phyloP scores from a whole-genome alignment of 106 monocot genomes.

The Triglochin maritima region DNA sequence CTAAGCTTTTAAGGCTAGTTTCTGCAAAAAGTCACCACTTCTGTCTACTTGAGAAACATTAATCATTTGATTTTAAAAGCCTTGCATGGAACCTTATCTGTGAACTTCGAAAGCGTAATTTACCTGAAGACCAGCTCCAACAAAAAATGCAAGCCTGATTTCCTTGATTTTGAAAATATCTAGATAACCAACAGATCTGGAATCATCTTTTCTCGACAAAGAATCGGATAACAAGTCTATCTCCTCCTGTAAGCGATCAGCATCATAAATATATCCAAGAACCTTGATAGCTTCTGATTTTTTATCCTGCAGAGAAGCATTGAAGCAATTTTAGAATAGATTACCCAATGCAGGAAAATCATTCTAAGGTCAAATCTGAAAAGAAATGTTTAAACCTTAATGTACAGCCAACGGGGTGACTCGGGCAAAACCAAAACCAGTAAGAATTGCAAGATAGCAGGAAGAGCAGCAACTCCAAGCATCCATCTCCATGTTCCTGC shows the following conservation, averaged over 20 bases:
- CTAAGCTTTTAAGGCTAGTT: too few relatives aligned
- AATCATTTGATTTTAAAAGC: not conserved
- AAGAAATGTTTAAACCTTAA: not conserved
- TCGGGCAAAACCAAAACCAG: conserved; percentile 17
- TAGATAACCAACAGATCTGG: not conserved
- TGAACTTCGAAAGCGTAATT: not conserved
- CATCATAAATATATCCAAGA: conserved; percentile 19
- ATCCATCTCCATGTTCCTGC: conserved; percentile 31
- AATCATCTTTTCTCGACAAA: conserved; percentile 4
- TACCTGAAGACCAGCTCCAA: conserved; percentile 29
- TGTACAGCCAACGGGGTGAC: conserved; percentile 24
- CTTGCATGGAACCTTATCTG: not conserved
- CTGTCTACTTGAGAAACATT: too few relatives aligned
- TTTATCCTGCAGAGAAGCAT: conserved; percentile 6
- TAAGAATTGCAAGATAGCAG: conserved; percentile 22
- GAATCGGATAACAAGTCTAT: conserved; percentile 15
- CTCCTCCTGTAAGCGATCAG: conserved; percentile 18
- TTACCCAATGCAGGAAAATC: not conserved
- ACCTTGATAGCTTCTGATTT: conserved; percentile 17
- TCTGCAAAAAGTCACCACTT: too few relatives aligned
- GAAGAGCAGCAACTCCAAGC: conserved; percentile 20
- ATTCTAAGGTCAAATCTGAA: not conserved
- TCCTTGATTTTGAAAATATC: conserved; percentile 26
- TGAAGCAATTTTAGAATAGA: not conserved
- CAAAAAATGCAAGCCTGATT: conserved; percentile 30